Percentiles rank a stretch among this genome's conserved stretches.
phyloP scores from a whole-genome alignment of 1,139 yeast genomes.

The Trichomonascaceae sp. region DNA sequence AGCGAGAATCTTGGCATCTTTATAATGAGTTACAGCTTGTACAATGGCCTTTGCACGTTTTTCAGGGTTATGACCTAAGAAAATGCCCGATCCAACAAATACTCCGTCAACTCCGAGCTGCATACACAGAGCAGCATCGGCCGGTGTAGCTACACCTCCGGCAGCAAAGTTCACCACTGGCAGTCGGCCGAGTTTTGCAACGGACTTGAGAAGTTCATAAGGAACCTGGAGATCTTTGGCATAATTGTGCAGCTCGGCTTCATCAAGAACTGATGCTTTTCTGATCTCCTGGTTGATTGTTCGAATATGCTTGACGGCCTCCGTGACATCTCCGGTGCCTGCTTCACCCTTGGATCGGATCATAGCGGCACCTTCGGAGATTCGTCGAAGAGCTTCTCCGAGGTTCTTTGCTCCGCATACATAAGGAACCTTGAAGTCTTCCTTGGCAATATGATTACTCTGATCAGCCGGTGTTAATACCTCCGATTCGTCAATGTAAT shows the following conservation, averaged over 20 bases:
- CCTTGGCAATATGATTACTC: slow-evolving; percentile 57
- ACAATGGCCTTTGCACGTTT: slow-evolving; percentile 76
- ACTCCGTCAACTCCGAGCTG: slow-evolving; percentile 90
- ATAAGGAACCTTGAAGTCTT: slow-evolving; percentile 63
- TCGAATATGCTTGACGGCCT: slow-evolving; percentile 74
- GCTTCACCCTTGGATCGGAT: slow-evolving; percentile 86
- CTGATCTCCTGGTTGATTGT: slow-evolving; percentile 54
- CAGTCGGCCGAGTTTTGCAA: slow-evolving; percentile 53
- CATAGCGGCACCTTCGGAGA: slow-evolving; percentile 85
- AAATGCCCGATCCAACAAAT: slow-evolving; percentile 86
- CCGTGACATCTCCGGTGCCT: slow-evolving; percentile 83
- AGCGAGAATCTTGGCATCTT: slow-evolving; percentile 58
- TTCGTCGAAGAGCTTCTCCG: slow-evolving; percentile 79
- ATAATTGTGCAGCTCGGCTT: slow-evolving; percentile 41
- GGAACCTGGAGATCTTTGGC: slow-evolving; percentile 64
- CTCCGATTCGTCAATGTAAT: slow-evolving; percentile 78
- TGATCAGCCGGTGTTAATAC: slow-evolving; percentile 81
- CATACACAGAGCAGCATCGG: slow-evolving; percentile 86
- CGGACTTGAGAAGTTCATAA: slow-evolving; percentile 44
- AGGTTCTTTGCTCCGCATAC: slow-evolving; percentile 83
- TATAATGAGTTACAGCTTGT: slow-evolving; percentile 70
- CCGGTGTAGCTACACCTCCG: slow-evolving; percentile 87
- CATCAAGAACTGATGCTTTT: slow-evolving; percentile 40
- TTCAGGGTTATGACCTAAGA: slow-evolving; percentile 69
- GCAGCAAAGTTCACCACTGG: slow-evolving; percentile 89